Percentiles rank a stretch among this genome's conserved stretches.
phyloP scores from a whole-genome alignment of 768 basidiomycete genomes.

The Tricholoma hemisulphureum region DNA sequence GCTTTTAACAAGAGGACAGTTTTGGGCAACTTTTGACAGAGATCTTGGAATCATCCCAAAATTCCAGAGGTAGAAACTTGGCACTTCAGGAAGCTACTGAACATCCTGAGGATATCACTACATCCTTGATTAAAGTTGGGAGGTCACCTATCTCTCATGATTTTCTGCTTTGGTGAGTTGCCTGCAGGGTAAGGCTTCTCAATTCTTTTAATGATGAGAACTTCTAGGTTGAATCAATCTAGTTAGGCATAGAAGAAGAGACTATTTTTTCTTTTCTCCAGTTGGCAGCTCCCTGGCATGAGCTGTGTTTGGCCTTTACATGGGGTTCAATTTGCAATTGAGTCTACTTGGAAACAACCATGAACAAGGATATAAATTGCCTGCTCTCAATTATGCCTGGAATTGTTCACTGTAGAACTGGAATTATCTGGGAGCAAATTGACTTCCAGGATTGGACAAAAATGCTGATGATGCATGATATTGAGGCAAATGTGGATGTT shows the following conservation, averaged over 20 bases:
- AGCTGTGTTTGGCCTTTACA: background rate
- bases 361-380: background rate
- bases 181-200: background rate
- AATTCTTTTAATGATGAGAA: background rate
- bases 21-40: background rate
- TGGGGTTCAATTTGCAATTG: background rate
- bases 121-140: too few species aligned
- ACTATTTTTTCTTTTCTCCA: background rate
- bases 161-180: background rate
- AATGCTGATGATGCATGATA: background rate
- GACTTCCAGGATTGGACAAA: background rate
- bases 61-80: background rate
- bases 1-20: background rate
- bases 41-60: background rate
- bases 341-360: background rate
- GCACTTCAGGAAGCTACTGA: background rate
- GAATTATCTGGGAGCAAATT: background rate
- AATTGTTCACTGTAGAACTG: background rate
- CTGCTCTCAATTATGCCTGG: background rate
- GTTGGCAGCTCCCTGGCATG: background rate
- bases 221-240: background rate
- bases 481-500: background rate
- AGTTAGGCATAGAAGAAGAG: background rate
- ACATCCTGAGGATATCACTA: too few species aligned
- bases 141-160: background rate